Evolutionary conservation across 1,284 basidiomycete species (phyloP), one percentile per base, ranked within the genome.

Genomic region (Gymnopus androsaceus): DNA sequence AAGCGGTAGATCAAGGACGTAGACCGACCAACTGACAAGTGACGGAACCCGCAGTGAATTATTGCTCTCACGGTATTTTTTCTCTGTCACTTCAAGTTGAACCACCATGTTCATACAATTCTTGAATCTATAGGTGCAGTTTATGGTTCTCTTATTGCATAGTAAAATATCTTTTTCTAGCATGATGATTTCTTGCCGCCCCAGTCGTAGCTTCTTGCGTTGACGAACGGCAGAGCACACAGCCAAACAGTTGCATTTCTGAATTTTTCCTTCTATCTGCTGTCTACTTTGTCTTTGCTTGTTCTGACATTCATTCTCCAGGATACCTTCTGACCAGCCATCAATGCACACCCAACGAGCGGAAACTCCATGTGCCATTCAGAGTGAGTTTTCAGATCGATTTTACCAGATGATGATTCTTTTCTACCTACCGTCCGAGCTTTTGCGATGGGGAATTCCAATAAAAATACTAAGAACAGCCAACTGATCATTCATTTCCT

Each of bases 171-270:
- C 14, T 31, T 19, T 17, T 17, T 46, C n/a, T 3, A 45, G n/a
- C 12, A 30, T 67, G 66, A 66, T 65, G 63, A 64, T 59, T 62
- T 64, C 62, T 52, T 65, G 67, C 67, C 67, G 67, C 69, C 68
- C 67, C 67, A 70, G 69, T 69, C 67, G 57, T 68, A 69, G 67
- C 66, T 54, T 52, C 37, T 38, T 63, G 52, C 66, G 27, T 59
- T 68, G 67, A 68, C 65, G 67, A 70, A 63, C 41, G 67, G 67
- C 64, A 63, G 59, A 66, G 67, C 67, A 68, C 63, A 65, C 56
- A 68, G 67, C 68, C 68, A 69, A 70, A 66, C 61, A 51, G 61
- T 65, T 68, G 68, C 68, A 66, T 57, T 58, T 60, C 69, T 72
- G 70, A 71, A 38, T 48, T 33, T 46, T 42, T 55, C 52, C 17